Evolutionary conservation across 768 basidiomycete genomes (phyloP).

Genomic region (Mycena albidolilacea): DNA sequence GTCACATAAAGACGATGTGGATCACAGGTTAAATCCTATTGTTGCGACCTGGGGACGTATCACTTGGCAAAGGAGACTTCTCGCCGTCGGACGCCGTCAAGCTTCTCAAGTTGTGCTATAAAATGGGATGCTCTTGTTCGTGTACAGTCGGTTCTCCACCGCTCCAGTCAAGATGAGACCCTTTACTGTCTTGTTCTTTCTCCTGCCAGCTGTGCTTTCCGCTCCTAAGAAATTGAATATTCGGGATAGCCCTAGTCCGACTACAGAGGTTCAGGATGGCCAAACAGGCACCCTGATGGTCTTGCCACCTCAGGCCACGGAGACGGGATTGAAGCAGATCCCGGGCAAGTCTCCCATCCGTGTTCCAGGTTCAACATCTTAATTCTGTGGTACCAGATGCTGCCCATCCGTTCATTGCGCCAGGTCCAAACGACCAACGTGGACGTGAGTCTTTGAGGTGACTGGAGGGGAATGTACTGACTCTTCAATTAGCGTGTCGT

Average conservation of each 20-base stretch:
- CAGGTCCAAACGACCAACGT: conserved; percentile 38
- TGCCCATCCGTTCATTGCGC: conserved; percentile 39
- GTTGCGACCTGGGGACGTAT: neutral
- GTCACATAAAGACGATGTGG: neutral
- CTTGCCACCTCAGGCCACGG: conserved; percentile 31
- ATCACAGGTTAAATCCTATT: conserved; percentile 7
- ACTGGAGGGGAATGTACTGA: neutral
- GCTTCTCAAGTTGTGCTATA: neutral
- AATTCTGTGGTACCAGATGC: conserved; percentile 15
- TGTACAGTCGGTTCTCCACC: neutral
- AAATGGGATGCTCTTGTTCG: neutral
- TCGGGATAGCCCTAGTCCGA: conserved; percentile 17
- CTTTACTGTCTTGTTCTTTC: neutral
- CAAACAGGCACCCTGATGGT: conserved; percentile 34
- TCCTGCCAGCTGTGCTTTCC: conserved; percentile 9
- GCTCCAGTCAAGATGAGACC: conserved; percentile 13
- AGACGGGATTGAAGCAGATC: conserved; percentile 37
- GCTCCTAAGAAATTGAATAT: neutral
- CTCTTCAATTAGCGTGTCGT: conserved; percentile 33
- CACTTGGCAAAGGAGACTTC: neutral
- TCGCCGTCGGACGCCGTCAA: neutral
- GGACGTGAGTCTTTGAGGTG: conserved; percentile 30
- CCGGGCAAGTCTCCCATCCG: conserved; percentile 6
- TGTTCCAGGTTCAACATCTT: neutral
- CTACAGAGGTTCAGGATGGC: conserved; percentile 34